Evolutionary conservation across 805 yeast species (phyloP).

Genomic region (Komagataella pastoris): DNA sequence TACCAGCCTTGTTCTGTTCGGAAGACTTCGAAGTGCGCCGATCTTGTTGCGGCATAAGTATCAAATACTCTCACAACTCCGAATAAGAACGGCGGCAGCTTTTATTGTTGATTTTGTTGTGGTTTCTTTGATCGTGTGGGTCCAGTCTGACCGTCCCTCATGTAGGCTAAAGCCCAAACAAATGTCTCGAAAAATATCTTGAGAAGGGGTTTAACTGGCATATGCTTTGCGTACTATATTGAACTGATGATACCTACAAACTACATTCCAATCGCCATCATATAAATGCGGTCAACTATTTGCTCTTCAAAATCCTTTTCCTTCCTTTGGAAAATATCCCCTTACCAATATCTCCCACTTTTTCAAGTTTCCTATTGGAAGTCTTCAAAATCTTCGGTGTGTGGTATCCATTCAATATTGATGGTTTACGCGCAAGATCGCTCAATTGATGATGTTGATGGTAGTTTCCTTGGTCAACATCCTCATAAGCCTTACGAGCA

Average conservation of each 20-base stretch:
- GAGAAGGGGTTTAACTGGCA: not conserved
- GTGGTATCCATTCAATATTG: slow-evolving; percentile 33
- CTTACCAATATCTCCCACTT: slow-evolving; percentile 37
- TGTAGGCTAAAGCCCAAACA: not conserved
- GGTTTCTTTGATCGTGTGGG: not conserved
- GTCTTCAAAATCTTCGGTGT: slow-evolving; percentile 27
- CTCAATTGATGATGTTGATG: slow-evolving; percentile 21
- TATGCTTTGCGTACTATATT: not conserved
- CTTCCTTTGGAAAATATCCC: slow-evolving; percentile 38
- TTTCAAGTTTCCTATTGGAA: slow-evolving; percentile 34
- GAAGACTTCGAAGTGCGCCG: not conserved
- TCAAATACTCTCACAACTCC: not conserved
- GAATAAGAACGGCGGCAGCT: not conserved
- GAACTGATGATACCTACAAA: not conserved
- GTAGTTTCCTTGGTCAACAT: slow-evolving; percentile 30
- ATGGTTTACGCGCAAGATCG: slow-evolving; percentile 31
- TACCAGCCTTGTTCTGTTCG: not conserved
- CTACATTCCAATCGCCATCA: not conserved
- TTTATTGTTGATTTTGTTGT: not conserved
- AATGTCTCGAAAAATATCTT: not conserved
- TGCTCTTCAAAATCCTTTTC: slow-evolving; percentile 30
- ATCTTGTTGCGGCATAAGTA: not conserved
- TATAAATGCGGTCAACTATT: not conserved
- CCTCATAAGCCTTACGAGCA: slow-evolving; percentile 49
- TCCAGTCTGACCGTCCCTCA: not conserved